phyloP scores from a whole-genome alignment of 2,329 filamentous ascomycete genomes.

The Sordariomycetes sp. region DNA sequence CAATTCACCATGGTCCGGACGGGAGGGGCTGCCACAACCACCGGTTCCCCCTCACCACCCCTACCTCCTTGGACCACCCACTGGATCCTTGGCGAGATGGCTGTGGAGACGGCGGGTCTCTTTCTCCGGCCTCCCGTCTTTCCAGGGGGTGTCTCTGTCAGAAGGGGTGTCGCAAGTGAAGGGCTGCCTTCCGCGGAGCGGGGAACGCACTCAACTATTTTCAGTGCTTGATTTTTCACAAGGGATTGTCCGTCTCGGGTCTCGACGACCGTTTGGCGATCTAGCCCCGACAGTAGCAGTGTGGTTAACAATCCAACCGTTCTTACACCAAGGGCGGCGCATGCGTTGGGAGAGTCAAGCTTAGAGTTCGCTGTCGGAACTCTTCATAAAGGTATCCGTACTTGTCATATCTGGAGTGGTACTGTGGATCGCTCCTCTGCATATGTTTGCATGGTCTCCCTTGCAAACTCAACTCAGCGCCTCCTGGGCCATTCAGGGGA shows the following conservation, averaged over 20 bases:
- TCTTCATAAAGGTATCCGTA: background rate
- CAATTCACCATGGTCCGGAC: background rate
- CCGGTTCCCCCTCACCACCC: background rate
- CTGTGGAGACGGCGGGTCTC: background rate
- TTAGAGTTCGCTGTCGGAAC: background rate
- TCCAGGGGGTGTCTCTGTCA: constrained; percentile 3
- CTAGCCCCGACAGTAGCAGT: background rate
- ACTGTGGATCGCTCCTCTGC: background rate
- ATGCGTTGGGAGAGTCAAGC: no score
- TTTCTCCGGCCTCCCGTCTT: background rate
- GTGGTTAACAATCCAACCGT: background rate
- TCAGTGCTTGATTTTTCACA: background rate
- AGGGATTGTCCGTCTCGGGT: no score
- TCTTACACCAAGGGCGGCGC: background rate
- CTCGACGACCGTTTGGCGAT: background rate
- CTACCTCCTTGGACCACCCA: background rate
- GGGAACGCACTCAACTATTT: background rate
- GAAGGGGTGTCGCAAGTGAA: background rate
- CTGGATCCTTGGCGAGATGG: background rate
- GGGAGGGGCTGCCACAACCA: background rate
- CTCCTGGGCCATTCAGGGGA: background rate
- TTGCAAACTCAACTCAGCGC: background rate
- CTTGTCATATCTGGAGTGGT: background rate
- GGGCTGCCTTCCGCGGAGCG: background rate
- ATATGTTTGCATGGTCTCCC: background rate